A percentile compares a stretch with the other conserved stretches of the same genome.
These are phyloP conservation scores for Scutellaria minor DNA, from an alignment of 257 asterid genomes.

Conservation along the genomic window DNA sequence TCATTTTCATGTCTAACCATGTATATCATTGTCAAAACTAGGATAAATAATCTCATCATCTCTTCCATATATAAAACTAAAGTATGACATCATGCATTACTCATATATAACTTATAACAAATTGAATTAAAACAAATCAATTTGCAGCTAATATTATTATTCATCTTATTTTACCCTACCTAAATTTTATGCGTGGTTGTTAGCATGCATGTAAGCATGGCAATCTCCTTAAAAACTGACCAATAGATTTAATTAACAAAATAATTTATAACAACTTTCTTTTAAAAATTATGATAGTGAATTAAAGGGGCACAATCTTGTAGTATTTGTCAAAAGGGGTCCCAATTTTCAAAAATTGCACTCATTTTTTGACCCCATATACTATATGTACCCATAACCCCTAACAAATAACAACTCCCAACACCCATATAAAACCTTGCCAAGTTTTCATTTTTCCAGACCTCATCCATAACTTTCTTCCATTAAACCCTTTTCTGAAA, in stretches of 20 bases:
- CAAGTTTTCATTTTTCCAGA: not conserved
- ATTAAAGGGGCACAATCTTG: constrained; percentile 6
- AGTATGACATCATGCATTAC: not conserved
- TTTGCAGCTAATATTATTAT: not conserved
- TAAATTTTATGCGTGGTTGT: constrained; percentile 26
- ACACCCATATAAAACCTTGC: constrained; percentile 34
- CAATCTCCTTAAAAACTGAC: constrained; percentile 1
- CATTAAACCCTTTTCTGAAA: not conserved
- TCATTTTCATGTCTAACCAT: too few species aligned
- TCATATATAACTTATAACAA: not conserved
- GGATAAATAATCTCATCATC: too few species aligned
- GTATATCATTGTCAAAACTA: too few species aligned
- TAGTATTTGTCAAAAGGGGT: constrained; percentile 39
- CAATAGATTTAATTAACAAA: not conserved
- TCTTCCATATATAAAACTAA: too few species aligned
- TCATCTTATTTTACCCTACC: constrained; percentile 5
- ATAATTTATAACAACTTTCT: not conserved
- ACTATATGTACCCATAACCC: constrained; percentile 31
- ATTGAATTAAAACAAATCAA: not conserved
- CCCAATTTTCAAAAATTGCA: constrained; percentile 47
- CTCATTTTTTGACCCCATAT: constrained; percentile 57
- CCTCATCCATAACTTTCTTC: not conserved
- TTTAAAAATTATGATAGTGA: not conserved
- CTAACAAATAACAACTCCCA: constrained; percentile 35
- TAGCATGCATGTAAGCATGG: constrained; percentile 26